These are phyloP conservation scores for Mycosphaerella sp. DNA, from an alignment of 2,329 filamentous ascomycete genomes.

Conservation along the genomic window DNA sequence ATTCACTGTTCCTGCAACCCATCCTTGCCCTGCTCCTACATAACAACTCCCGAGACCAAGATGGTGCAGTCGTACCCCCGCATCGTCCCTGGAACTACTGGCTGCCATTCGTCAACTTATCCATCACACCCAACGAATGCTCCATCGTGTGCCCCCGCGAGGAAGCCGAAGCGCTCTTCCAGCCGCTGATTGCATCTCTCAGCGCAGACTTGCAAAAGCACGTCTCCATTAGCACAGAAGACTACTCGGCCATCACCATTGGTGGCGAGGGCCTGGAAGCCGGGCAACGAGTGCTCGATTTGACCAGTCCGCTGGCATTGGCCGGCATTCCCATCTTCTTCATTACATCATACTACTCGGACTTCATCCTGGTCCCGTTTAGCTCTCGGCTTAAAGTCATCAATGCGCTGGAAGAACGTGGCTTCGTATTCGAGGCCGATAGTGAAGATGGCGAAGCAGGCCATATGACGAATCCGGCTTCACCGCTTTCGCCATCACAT, in stretches of 20 bases:
- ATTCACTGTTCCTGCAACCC: constrained; percentile 73
- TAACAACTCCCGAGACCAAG: constrained; percentile 34
- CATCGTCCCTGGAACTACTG: constrained; percentile 43
- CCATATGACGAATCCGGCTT: constrained; percentile 39
- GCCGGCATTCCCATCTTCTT: constrained; percentile 97
- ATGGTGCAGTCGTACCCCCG: constrained; percentile 33
- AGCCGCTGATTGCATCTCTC: constrained; percentile 61
- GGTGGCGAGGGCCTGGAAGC: constrained; percentile 86
- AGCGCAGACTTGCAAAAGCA: constrained; percentile 39
- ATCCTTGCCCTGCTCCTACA: constrained; percentile 75
- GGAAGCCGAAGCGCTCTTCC: constrained; percentile 68
- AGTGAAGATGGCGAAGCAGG: constrained; percentile 45
- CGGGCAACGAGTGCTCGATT: constrained; percentile 80
- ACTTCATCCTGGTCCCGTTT: constrained; percentile 86
- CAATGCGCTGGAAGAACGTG: constrained; percentile 66
- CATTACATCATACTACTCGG: constrained; percentile 96
- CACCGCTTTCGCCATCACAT: constrained; percentile 54
- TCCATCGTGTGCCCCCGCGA: constrained; percentile 79
- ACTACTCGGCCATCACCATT: constrained; percentile 83
- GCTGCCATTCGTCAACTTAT: constrained; percentile 87
- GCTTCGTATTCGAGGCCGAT: constrained; percentile 73
- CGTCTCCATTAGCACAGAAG: constrained; percentile 71
- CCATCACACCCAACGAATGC: constrained; percentile 85
- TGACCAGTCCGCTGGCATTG: constrained; percentile 83
- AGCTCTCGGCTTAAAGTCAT: constrained; percentile 69